Evolutionary conservation across 345 rosid species (phyloP).

Genomic region (Kernera saxatilis): DNA sequence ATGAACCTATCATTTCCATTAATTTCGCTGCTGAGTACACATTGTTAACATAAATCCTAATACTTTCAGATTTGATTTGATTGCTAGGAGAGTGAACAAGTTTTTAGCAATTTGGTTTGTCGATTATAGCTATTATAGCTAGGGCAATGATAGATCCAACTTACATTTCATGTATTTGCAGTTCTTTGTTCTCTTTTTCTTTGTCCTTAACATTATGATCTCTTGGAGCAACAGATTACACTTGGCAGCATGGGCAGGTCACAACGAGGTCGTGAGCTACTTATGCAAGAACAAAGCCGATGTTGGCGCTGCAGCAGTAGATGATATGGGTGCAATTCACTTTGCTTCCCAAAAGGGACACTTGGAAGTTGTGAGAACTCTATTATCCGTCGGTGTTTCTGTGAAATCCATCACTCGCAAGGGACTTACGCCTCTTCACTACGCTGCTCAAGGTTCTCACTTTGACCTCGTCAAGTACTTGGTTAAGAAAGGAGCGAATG

Average conservation of each 20-base stretch:
- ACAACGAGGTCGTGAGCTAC: constrained; percentile 60
- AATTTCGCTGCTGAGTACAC: too few species aligned
- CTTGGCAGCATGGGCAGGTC: constrained; percentile 97
- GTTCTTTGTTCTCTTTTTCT: background rate
- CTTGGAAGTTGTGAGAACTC: constrained; percentile 59
- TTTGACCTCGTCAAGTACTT: constrained; percentile 70
- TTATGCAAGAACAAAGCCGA: constrained; percentile 93
- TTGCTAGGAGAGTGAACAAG: background rate
- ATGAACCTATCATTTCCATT: too few species aligned
- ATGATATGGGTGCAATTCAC: constrained; percentile 95
- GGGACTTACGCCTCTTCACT: constrained; percentile 88
- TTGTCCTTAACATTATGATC: constrained; percentile 42
- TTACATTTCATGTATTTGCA: background rate
- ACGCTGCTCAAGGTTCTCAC: constrained; percentile 87
- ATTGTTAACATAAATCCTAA: background rate
- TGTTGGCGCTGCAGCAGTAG: constrained; percentile 94
- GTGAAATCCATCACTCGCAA: constrained; percentile 66
- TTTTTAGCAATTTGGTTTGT: background rate
- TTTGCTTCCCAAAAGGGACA: constrained; percentile 97
- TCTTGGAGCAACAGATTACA: constrained; percentile 52
- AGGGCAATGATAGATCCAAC: background rate
- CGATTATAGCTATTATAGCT: background rate
- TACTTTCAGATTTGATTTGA: background rate
- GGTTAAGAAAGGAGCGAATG: constrained; percentile 66
- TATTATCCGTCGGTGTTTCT: constrained; percentile 62